These are phyloP conservation scores for Mortierella claussenii DNA, from an alignment of 192 early-diverging fungal species.

Conservation along the genomic window DNA sequence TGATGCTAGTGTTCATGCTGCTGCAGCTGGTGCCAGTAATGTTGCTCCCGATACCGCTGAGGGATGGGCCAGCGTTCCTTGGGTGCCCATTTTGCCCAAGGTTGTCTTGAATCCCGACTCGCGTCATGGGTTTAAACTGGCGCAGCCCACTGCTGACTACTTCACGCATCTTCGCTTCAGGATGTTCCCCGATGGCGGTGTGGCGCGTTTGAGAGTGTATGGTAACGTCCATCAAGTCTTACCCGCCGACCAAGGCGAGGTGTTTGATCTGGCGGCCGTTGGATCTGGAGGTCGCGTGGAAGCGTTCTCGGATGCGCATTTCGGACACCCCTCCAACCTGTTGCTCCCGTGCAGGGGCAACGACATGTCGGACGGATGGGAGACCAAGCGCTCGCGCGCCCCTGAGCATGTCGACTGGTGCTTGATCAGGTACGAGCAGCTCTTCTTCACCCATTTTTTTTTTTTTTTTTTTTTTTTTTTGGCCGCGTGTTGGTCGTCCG, in stretches of 20 bases:
- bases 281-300: constrained; percentile 73
- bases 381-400: constrained; percentile 85
- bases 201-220: constrained; percentile 78
- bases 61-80: constrained; percentile 19
- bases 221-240: constrained; percentile 71
- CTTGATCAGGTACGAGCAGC: constrained; percentile 41
- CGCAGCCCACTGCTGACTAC: constrained; percentile 51
- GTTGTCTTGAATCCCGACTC: constrained; percentile 75
- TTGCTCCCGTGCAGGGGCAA: constrained; percentile 80
- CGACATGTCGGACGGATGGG: constrained; percentile 94
- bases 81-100: constrained; percentile 71
- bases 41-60: constrained; percentile 3
- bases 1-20: constrained; percentile 5
- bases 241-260: constrained; percentile 51
- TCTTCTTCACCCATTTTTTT: too few species aligned
- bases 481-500: too few species aligned
- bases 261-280: constrained; percentile 76
- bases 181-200: constrained; percentile 84
- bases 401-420: constrained; percentile 77
- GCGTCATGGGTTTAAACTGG: constrained; percentile 71
- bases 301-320: constrained; percentile 83
- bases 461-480: too few species aligned
- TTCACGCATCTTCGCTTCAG: constrained; percentile 79
- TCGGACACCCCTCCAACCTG: constrained; percentile 80
- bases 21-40: not conserved